Conservation (phyloP, 257 asterid genomes). For the Coffea canephora region DNA sequence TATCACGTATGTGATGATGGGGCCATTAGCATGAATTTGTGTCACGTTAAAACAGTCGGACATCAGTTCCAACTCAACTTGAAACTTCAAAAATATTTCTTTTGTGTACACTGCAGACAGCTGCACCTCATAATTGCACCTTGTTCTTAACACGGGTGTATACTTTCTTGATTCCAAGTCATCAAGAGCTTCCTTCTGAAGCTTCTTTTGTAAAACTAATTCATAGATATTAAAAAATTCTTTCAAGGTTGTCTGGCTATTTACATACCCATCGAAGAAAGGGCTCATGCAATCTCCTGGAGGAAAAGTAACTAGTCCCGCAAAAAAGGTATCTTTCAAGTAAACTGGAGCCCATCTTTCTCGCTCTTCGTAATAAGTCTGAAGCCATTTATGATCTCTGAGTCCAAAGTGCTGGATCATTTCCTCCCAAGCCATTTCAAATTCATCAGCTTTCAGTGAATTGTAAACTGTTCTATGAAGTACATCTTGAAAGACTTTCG, state of each 20-base stretch:
- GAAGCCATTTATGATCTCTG: constrained; percentile 30
- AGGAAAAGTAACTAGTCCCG: constrained; percentile 27
- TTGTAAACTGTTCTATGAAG: constrained; percentile 27
- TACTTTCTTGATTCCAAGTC: constrained; percentile 31
- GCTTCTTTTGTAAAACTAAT: constrained; percentile 20
- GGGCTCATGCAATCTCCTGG: constrained; percentile 18
- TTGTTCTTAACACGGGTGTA: constrained; percentile 22
- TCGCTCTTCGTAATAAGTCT: constrained; percentile 33
- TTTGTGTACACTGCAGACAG: constrained; percentile 34
- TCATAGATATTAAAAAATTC: constrained; percentile 33
- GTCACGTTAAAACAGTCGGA: constrained; percentile 26
- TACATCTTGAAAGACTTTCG: constrained; percentile 23
- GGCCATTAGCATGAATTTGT: constrained; percentile 29
- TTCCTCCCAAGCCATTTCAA: constrained; percentile 40
- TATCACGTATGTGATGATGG: constrained; percentile 30
- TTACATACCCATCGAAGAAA: constrained; percentile 33
- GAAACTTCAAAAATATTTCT: constrained; percentile 32
- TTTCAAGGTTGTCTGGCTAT: constrained; percentile 29
- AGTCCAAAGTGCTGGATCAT: constrained; percentile 33
- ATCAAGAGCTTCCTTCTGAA: constrained; percentile 34
- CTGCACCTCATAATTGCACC: constrained; percentile 31
- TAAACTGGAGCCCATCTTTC: constrained; percentile 43
- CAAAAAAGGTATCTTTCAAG: constrained; percentile 34
- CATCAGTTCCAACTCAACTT: constrained; percentile 27
- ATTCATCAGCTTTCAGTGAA: constrained; percentile 33